A percentile compares a stretch with the other conserved stretches of the same genome.
These are phyloP conservation scores for Tephrocybe sp. DNA, from an alignment of 768 basidiomycete genomes.

Conservation along the genomic window DNA sequence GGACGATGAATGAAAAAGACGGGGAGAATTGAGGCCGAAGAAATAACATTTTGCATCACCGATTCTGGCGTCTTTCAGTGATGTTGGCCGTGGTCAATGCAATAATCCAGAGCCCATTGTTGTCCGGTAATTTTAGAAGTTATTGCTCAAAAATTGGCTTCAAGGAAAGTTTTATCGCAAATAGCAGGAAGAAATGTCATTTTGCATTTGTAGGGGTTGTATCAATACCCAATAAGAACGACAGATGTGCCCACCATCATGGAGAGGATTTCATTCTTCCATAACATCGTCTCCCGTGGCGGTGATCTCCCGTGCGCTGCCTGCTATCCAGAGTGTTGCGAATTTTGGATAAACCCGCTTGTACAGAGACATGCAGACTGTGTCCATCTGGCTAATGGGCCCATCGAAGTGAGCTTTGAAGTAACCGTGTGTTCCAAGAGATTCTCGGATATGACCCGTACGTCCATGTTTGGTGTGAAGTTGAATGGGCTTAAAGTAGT, in stretches of 20 bases:
- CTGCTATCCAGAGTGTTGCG: constrained; percentile 53
- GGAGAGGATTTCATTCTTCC: constrained; percentile 36
- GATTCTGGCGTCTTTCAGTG: too few species aligned
- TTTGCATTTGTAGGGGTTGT: too few species aligned
- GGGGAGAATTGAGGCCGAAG: too few species aligned
- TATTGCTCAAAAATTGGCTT: too few species aligned
- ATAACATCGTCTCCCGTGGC: constrained; percentile 31
- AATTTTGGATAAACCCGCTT: constrained; percentile 94
- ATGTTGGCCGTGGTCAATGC: too few species aligned
- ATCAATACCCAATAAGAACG: too few species aligned
- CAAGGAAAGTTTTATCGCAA: too few species aligned
- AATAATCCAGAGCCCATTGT: too few species aligned
- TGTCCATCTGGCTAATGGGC: constrained; percentile 94
- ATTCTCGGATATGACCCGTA: constrained; percentile 85
- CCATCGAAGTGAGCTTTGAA: constrained; percentile 97
- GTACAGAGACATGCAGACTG: constrained; percentile 92
- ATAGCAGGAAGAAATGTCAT: too few species aligned
- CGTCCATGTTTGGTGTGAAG: constrained; percentile 91
- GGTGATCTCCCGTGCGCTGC: constrained; percentile 1
- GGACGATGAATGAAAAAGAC: too few species aligned
- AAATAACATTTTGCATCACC: too few species aligned
- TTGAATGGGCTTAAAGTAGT: constrained; percentile 92
- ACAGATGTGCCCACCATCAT: not conserved
- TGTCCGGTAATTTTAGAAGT: too few species aligned
- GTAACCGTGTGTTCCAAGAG: constrained; percentile 96